Evolutionary conservation across 1,284 basidiomycete species (phyloP).

Genomic region (Trichosporon asahii): DNA sequence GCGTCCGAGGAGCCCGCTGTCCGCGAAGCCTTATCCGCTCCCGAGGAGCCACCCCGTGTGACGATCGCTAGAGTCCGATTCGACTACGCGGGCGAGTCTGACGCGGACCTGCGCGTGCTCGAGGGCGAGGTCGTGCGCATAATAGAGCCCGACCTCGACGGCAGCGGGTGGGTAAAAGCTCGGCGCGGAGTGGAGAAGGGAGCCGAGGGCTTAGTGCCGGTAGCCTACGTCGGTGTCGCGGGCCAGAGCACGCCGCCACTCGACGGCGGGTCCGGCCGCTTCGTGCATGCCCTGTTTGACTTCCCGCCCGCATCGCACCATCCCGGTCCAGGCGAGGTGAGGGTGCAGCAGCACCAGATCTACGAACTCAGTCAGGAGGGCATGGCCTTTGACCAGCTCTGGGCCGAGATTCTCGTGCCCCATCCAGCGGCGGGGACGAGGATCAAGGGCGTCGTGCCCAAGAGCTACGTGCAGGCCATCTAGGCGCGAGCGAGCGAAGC

Average conservation of each 20-base stretch:
- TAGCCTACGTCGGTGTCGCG: slow-evolving; percentile 14
- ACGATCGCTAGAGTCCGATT: slow-evolving; percentile 18
- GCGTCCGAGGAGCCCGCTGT: slow-evolving; percentile 17
- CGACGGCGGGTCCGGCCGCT: slow-evolving; percentile 22
- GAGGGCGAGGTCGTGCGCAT: slow-evolving; percentile 25
- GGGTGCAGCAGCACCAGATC: slow-evolving; percentile 16
- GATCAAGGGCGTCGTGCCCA: slow-evolving; percentile 24
- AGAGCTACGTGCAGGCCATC: slow-evolving; percentile 18
- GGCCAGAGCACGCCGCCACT: slow-evolving; percentile 14
- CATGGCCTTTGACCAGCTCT: slow-evolving; percentile 24
- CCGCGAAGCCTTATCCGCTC: slow-evolving; percentile 12
- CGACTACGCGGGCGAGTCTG: slow-evolving; percentile 13
- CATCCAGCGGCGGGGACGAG: slow-evolving; percentile 6
- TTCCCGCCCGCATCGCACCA: slow-evolving; percentile 21
- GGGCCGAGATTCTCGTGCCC: slow-evolving; percentile 27
- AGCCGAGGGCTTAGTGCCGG: slow-evolving; percentile 23
- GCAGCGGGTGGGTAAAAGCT: slow-evolving; percentile 24
- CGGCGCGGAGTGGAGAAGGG: slow-evolving; percentile 17
- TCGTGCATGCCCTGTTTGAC: slow-evolving; percentile 22
- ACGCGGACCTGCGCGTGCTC: slow-evolving; percentile 11
- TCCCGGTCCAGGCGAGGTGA: slow-evolving; percentile 19
- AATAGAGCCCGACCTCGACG: slow-evolving; percentile 26
- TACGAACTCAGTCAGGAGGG: slow-evolving; percentile 29
- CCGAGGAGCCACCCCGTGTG: slow-evolving; percentile 1
- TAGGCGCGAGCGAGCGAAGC: neutral